Evolutionary conservation across 192 early-diverging fungal species (phyloP), one percentile per base, ranked within the genome.

Genomic region (Powellomyces hirtus): DNA sequence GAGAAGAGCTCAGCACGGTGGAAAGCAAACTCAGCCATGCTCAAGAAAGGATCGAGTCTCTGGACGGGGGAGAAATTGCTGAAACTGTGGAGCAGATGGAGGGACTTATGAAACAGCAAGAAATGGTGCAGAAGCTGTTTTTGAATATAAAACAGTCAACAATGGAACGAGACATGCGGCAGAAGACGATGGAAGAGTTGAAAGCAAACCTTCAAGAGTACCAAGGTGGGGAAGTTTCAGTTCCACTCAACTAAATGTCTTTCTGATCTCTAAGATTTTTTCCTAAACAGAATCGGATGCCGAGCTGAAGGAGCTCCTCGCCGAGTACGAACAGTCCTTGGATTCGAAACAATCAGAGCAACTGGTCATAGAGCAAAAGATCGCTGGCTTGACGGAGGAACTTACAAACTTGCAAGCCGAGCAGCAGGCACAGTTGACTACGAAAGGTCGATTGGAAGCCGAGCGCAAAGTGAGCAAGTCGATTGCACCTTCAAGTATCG

Each of bases 271-370:
- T 18, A 49, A 49, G 2, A 49, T 49, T 53, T 27, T 52, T 52
- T 38, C 6, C 27, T 51, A 4, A 13, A 30, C 64, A 68, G 85
- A 90, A 59, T 80, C 85, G 1, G 88, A 90, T 66, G 77, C 81
- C 42, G 87, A 90, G 20, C 77, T 93, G 27, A 53, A 81, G 36
- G 66, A 66, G 35, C 77, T 90, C 79, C 64, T 86, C 7, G 72
- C 77, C 4, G 83, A 77, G 45, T 70, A 74, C 57, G 59, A 73
- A 45, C 33, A 40, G 7, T 73, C 73, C 0, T 26, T 77, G 30
- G 62, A 64, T 18, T 42, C 22, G 6, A 62, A 68, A 29, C 44
- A 68, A 30, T 7, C 20, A n/a, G 69, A 75, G 30, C 64, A 60
- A 26, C 30, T 67, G 11, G 30, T 33, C 7, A 33, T 79, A 5